Evolutionary conservation across 164 flowering plant species (phyloP), one percentile per base, ranked within the genome.

Genomic region (Cinnamomum micranthum): DNA sequence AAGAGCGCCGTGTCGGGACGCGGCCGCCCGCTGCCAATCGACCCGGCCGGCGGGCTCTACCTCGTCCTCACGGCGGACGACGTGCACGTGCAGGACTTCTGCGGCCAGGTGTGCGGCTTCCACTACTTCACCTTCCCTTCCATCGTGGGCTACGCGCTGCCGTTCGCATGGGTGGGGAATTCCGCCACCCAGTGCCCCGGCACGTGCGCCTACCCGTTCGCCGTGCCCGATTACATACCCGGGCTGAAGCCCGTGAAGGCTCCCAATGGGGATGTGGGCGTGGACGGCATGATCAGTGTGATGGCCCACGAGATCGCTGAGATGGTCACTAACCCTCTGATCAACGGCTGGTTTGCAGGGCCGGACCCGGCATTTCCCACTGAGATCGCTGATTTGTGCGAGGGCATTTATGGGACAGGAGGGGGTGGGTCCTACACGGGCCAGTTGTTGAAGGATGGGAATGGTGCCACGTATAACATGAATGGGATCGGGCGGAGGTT

Each of bases 81-180:
- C 77, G 99, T 95, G 58, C 77, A 77, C 82, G 89, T 95, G 2
- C 87, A 93, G 80, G 91, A 92, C 71, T 95, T 93, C 83, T 95
- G 99, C 84, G 84, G 87, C 0, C 86, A 85, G 62, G 91, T 90
- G 1, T 95, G 99, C 71, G 99, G 99, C 65, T 93, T 93, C 83
- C 99, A 95, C 80, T 93, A 93, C 75, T 93, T 95, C 84, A 95
- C 99, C 0, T 93, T 93, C 84, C 98, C 98, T 0, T 89, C 98
- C 4, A 90, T 91, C 14, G 90, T 88, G 9, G 93, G 93, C 13
- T 84, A 82, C 85, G 88, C 95, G 50, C 70, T 88, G 15, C 99
- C 99, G 13, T 95, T 88, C 90, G 99, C 99, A 2, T 95, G 99
- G 99, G 86, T 93, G 1, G 99, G 99, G 0, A 93, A 95, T 82